phyloP scores from a whole-genome alignment of 106 monocot genomes.

The Agapanthus africanus region DNA sequence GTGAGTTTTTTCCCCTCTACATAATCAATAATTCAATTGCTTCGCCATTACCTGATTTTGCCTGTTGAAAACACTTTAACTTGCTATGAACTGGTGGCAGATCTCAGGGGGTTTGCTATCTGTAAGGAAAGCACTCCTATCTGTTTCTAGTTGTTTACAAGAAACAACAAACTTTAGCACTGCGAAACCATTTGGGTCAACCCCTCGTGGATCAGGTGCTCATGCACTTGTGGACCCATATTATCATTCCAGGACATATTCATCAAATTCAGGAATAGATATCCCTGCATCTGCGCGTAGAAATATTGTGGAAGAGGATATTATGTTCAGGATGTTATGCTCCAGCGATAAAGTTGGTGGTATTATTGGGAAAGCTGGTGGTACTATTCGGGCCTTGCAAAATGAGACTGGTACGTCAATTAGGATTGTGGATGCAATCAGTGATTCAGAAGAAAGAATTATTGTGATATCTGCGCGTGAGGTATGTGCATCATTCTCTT shows the following conservation, averaged over 20 bases:
- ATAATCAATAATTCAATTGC: too few relatives aligned
- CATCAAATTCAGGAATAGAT: conserved; percentile 24
- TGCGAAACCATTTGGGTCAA: conserved; percentile 24
- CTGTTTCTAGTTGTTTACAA: conserved; percentile 60
- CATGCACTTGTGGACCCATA: conserved; percentile 26
- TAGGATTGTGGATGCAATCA: conserved; percentile 44
- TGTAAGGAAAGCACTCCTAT: conserved; percentile 64
- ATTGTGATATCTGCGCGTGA: conserved; percentile 67
- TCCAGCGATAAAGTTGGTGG: conserved; percentile 61
- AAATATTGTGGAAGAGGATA: conserved; percentile 51
- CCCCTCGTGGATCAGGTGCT: conserved; percentile 21
- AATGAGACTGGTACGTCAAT: conserved; percentile 73
- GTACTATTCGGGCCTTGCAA: conserved; percentile 49
- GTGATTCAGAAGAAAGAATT: conserved; percentile 70
- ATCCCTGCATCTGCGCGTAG: conserved; percentile 15
- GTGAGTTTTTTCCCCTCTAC: too few relatives aligned
- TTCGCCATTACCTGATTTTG: too few relatives aligned
- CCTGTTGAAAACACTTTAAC: background rate
- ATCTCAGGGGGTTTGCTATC: conserved; percentile 55
- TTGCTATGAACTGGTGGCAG: conserved; percentile 25
- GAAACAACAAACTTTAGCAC: conserved; percentile 32
- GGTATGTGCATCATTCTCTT: conserved; percentile 24
- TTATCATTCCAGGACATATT: conserved; percentile 35
- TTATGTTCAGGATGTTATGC: conserved; percentile 66
- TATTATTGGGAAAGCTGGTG: conserved; percentile 72